These are phyloP conservation scores for Coemansia sp. DNA, from an alignment of 192 early-diverging fungal species.

Conservation along the genomic window DNA sequence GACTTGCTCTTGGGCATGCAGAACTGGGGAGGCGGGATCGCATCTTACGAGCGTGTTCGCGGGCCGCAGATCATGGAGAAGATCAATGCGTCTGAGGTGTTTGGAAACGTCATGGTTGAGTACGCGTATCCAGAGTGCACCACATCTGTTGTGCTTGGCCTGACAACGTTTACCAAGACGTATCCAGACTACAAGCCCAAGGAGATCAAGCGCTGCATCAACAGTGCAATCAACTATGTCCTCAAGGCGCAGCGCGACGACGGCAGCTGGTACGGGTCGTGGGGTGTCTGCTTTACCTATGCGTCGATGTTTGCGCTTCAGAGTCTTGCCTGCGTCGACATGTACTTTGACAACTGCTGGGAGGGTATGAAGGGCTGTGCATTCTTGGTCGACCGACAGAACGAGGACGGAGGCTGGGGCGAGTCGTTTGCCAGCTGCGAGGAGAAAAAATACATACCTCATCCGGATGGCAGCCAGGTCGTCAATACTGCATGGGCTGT, in stretches of 20 bases:
- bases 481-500: slow-evolving; percentile 88
- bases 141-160: slow-evolving; percentile 83
- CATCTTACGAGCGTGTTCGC: slow-evolving; percentile 84
- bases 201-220: slow-evolving; percentile 69
- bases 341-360: slow-evolving; percentile 76
- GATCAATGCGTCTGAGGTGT: slow-evolving; percentile 96
- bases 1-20: slow-evolving; percentile 92
- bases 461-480: slow-evolving; percentile 73
- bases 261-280: slow-evolving; percentile 92
- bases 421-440: slow-evolving; percentile 78
- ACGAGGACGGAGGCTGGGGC: slow-evolving; percentile 94
- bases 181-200: slow-evolving; percentile 77
- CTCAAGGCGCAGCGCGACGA: slow-evolving; percentile 67
- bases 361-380: slow-evolving; percentile 75
- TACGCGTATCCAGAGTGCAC: slow-evolving; percentile 98
- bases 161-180: slow-evolving; percentile 70
- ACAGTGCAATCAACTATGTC: slow-evolving; percentile 75
- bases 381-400: slow-evolving; percentile 87
- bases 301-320: slow-evolving; percentile 90
- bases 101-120: slow-evolving; percentile 97
- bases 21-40: slow-evolving; percentile 88
- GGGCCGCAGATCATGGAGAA: slow-evolving; percentile 76
- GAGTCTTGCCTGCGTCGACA: slow-evolving; percentile 76
- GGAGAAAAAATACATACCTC: slow-evolving; percentile 40
- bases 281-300: slow-evolving; percentile 98